Evolutionary conservation across 306 rosid genomes (phyloP).

Genomic region (Sechiopsis laciniata): DNA sequence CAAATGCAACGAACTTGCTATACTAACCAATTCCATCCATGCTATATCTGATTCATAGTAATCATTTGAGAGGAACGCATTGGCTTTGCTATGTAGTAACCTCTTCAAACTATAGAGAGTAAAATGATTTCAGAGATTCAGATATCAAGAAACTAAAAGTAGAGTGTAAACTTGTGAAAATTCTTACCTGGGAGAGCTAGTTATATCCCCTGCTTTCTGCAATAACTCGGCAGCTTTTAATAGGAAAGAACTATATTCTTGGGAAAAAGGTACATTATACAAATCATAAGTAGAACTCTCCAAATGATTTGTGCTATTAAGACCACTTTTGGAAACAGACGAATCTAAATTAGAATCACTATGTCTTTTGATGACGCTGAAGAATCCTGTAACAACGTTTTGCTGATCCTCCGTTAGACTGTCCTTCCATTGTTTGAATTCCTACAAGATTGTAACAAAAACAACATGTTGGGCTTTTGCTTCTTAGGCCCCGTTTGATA

Average conservation of each 20-base stretch:
- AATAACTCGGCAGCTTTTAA: constrained; percentile 65
- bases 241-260: constrained; percentile 68
- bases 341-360: constrained; percentile 55
- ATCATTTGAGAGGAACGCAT: constrained; percentile 85
- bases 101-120: constrained; percentile 63
- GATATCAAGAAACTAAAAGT: constrained; percentile 7
- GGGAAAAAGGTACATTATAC: constrained; percentile 56
- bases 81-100: constrained; percentile 80
- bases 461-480: constrained; percentile 15
- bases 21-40: constrained; percentile 93
- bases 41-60: constrained; percentile 86
- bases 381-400: constrained; percentile 61
- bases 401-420: constrained; percentile 56
- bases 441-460: constrained; percentile 45
- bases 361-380: constrained; percentile 66
- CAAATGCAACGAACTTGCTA: neutral
- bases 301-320: constrained; percentile 6
- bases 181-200: constrained; percentile 57
- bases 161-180: constrained; percentile 21
- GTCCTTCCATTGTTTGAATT: constrained; percentile 71
- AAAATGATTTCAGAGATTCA: constrained; percentile 27
- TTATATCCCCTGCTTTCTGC: constrained; percentile 70
- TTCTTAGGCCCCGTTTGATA: no score
- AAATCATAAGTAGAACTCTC: constrained; percentile 43
- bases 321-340: constrained; percentile 26